Percentiles rank a stretch among this genome's conserved stretches.
Conservation (phyloP, 1,284 basidiomycete species). For the Trichosporon inkin region DNA sequence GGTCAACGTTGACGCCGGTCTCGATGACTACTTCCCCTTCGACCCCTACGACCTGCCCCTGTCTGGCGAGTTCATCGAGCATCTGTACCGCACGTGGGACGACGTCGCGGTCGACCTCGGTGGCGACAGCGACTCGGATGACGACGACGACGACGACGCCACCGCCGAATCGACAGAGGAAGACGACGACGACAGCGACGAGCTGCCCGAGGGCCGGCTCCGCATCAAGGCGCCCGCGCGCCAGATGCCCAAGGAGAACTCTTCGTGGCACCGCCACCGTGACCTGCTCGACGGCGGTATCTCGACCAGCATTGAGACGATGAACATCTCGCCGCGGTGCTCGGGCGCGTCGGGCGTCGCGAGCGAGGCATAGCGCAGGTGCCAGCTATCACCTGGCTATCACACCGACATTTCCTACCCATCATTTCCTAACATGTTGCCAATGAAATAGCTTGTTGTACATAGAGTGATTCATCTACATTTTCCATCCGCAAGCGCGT, state of each 20-base stretch:
- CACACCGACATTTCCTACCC: not conserved
- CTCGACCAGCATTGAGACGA: slow-evolving; percentile 1
- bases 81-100: slow-evolving; percentile 56
- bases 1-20: slow-evolving; percentile 59
- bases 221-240: not conserved
- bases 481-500: not conserved
- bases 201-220: slow-evolving; percentile 8
- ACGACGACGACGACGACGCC: slow-evolving; percentile 53
- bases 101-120: slow-evolving; percentile 52
- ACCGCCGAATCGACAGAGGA: slow-evolving; percentile 40
- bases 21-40: slow-evolving; percentile 97
- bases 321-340: not conserved
- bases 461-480: not conserved
- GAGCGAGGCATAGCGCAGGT: not conserved
- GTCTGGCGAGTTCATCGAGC: slow-evolving; percentile 52
- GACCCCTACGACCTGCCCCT: slow-evolving; percentile 88
- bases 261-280: slow-evolving; percentile 9
- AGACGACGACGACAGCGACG: slow-evolving; percentile 9
- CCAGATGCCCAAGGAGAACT: slow-evolving; percentile 16
- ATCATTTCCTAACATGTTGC: not conserved
- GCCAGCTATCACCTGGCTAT: not conserved
- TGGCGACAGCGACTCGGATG: slow-evolving; percentile 46
- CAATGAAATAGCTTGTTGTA: slow-evolving; percentile 2
- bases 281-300: not conserved
- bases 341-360: not conserved